A percentile compares a stretch with the other conserved stretches of the same genome.
Evolutionary conservation across 2,329 filamentous ascomycete genomes (phyloP).

Genomic region (Arthrobotrys iridis): DNA sequence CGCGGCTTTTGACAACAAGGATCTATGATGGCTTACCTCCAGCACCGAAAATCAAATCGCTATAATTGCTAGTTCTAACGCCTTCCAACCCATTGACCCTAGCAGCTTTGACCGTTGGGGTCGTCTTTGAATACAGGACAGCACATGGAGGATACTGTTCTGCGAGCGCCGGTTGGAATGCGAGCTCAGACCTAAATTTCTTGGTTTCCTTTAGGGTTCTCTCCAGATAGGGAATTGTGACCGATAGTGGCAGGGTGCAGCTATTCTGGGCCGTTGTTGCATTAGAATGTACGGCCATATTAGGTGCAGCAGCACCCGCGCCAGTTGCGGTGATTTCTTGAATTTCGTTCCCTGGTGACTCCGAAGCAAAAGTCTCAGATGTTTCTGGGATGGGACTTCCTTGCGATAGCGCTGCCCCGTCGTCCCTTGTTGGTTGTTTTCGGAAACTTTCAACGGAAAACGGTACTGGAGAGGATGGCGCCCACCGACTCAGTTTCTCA

Average conservation of each 20-base stretch:
- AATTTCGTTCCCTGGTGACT: conserved; percentile 58
- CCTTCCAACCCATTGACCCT: conserved; percentile 76
- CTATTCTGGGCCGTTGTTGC: conserved; percentile 16
- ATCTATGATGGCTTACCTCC: conserved; percentile 9
- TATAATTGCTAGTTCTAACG: conserved; percentile 83
- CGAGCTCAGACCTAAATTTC: conserved; percentile 79
- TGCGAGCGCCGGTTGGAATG: conserved; percentile 67
- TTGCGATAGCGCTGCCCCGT: conserved; percentile 58
- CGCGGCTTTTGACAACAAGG: not conserved
- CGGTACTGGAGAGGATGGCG: conserved; percentile 25
- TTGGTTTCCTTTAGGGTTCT: conserved; percentile 77
- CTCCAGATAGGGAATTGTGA: conserved; percentile 73
- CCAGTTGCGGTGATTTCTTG: conserved; percentile 50
- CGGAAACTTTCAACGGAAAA: conserved; percentile 49
- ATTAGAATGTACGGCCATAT: conserved; percentile 26
- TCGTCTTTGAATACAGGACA: conserved; percentile 85
- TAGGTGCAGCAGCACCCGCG: conserved; percentile 47
- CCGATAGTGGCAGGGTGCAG: conserved; percentile 67
- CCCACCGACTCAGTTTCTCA: conserved; percentile 43
- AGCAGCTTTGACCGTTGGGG: conserved; percentile 84
- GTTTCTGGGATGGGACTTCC: conserved; percentile 58
- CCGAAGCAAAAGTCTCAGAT: conserved; percentile 57
- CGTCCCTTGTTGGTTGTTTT: conserved; percentile 52
- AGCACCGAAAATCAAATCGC: conserved; percentile 84
- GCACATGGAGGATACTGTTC: conserved; percentile 84